A percentile compares a stretch with the other conserved stretches of the same genome.
Conservation (phyloP, 495 filamentous ascomycete genomes). For the Podospora conica region DNA sequence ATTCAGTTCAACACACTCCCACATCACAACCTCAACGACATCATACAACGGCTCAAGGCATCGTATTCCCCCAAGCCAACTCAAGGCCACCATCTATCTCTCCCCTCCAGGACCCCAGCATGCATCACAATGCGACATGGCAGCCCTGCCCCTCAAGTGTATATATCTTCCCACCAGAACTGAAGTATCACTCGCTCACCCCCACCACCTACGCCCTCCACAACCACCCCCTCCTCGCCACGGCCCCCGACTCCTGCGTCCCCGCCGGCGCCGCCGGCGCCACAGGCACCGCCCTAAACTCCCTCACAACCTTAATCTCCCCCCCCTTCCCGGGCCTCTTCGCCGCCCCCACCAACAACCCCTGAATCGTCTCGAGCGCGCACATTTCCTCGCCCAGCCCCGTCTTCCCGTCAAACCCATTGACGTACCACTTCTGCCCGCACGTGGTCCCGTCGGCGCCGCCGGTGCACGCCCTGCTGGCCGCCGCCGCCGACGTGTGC, state of each 20-base stretch:
- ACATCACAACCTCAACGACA: background rate
- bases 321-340: conserved; percentile 33
- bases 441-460: conserved; percentile 53
- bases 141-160: background rate
- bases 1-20: no score
- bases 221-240: background rate
- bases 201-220: background rate
- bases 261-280: conserved; percentile 5
- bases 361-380: conserved; percentile 62
- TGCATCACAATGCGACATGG: background rate
- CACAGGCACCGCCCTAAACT: conserved; percentile 8
- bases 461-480: conserved; percentile 59
- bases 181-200: background rate
- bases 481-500: conserved; percentile 53
- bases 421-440: conserved; percentile 62
- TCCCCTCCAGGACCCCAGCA: background rate
- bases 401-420: conserved; percentile 51
- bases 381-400: conserved; percentile 69
- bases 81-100: background rate
- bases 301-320: conserved; percentile 37
- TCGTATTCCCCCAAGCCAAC: background rate
- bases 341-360: conserved; percentile 40
- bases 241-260: conserved; percentile 6
- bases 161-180: background rate
- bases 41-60: background rate